phyloP scores from a whole-genome alignment of 331 rosid species.

The Malus hybrid region DNA sequence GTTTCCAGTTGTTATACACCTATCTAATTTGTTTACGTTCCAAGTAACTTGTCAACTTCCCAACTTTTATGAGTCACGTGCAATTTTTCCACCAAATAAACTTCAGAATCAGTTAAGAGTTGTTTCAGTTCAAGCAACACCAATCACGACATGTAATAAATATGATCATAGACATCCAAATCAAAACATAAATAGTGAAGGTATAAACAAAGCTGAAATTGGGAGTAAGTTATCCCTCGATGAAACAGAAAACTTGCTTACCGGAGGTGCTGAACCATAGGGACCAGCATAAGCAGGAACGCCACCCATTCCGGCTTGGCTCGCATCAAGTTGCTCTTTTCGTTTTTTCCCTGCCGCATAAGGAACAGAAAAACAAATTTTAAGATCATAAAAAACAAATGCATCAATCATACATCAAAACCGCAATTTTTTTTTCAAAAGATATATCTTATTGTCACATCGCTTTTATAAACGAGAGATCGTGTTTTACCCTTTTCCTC shows the following conservation, averaged over 20 bases:
- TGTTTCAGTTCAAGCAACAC: not conserved
- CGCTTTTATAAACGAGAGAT: not conserved
- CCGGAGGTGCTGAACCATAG: constrained; percentile 71
- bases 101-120: not conserved
- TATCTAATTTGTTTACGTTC: not conserved
- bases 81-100: not conserved
- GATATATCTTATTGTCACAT: not conserved
- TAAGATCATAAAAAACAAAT: not conserved
- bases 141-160: not conserved
- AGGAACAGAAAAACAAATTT: not conserved
- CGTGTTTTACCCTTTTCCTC: constrained; percentile 70
- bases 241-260: constrained; percentile 34
- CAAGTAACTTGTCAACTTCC: not conserved
- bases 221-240: not conserved
- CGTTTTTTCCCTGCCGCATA: constrained; percentile 65
- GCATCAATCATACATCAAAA: not conserved
- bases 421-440: not conserved
- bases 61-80: not conserved
- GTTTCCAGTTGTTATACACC: not conserved
- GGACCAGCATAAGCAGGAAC: constrained; percentile 81
- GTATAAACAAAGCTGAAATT: not conserved
- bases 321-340: constrained; percentile 85
- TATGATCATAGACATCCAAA: not conserved
- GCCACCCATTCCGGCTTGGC: constrained; percentile 60
- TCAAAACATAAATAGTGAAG: not conserved